These are phyloP conservation scores for Nigrospora sphaerica DNA, from an alignment of 2,329 filamentous ascomycete species.

Conservation along the genomic window DNA sequence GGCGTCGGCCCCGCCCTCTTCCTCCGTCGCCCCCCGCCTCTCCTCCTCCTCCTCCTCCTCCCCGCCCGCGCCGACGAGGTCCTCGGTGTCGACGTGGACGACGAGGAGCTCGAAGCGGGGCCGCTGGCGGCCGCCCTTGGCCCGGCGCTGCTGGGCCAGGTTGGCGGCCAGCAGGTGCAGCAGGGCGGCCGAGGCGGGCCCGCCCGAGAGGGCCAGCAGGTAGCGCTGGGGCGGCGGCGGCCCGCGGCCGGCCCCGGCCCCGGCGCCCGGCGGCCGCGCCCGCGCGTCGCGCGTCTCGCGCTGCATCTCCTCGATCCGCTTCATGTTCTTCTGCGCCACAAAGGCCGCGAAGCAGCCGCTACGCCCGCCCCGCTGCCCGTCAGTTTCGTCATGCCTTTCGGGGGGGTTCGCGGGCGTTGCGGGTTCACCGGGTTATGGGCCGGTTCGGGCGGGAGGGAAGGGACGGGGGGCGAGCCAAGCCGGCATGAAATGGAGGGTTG, in stretches of 20 bases:
- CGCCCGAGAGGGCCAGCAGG: slow-evolving; percentile 75
- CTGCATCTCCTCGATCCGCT: slow-evolving; percentile 53
- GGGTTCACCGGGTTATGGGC: neutral
- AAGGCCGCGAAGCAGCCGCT: slow-evolving; percentile 75
- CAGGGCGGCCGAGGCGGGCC: slow-evolving; percentile 71
- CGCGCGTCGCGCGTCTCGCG: slow-evolving; percentile 32
- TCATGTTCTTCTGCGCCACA: slow-evolving; percentile 70
- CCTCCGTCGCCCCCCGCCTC: slow-evolving; percentile 16
- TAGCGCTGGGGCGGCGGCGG: slow-evolving; percentile 38
- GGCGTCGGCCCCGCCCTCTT: too few relatives aligned
- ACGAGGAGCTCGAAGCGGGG: slow-evolving; percentile 55
- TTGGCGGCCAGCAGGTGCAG: slow-evolving; percentile 70
- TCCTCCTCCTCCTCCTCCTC: slow-evolving; percentile 1
- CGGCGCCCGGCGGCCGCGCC: slow-evolving; percentile 20
- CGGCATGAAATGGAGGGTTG: neutral
- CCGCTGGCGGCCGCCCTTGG: slow-evolving; percentile 38
- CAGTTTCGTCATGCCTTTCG: too few relatives aligned
- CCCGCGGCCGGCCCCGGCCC: too few relatives aligned
- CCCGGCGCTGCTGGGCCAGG: slow-evolving; percentile 57
- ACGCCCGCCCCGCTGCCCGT: too few relatives aligned
- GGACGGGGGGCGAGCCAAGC: neutral
- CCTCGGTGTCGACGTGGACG: slow-evolving; percentile 44
- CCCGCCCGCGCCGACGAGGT: slow-evolving; percentile 6
- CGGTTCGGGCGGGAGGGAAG: slow-evolving; percentile 1
- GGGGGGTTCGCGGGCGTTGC: too few relatives aligned